Base-by-base conservation (phyloP, 257 asterid genomes). In the Cynanchum wilfordii region DNA sequence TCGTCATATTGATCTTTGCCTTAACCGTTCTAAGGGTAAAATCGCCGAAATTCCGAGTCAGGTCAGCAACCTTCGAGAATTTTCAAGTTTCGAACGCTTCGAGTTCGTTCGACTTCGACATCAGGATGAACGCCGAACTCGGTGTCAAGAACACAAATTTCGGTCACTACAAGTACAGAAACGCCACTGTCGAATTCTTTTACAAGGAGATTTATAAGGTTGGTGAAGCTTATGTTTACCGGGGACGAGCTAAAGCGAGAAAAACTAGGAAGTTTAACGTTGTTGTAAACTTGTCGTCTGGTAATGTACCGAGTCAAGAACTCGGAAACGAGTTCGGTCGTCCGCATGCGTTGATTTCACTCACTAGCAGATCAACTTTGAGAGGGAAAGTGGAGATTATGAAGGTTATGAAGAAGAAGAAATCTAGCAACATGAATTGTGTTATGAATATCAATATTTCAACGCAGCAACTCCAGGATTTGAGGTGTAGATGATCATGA, bases 331-430 rank as follows among this genome's bases (percentile, higher is more conserved):
- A 84, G 19, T 2, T 72, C 19, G 3, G 9, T 36, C 25, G 73
- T n/a, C n/a, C n/a, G 66, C 72, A 58, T n/a, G 68, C 68, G 8
- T 84, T 85, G 78, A 45, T 75, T 0, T 47, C 71, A 51, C 24
- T 87, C 17, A 79, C 36, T 33, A 60, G 86, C 56, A 58, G 69
- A 56, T 79, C 86, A 12, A 70, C 44, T 20, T 36, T 87, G 77
- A 60, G 40, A 56, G 91, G 91, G 55, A 85, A 72, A 47, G 86
- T 81, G 68, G 78, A 66, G 70, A 17, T 87, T 64, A 11, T 87
- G 13, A 47, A 56, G 22, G 60, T 88, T 12, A 58, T 85, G 66
- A 88, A 74, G 85, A 88, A 65, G 83, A 88, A 72, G 8, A 88
- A 63, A 64, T 62, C 76, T 0, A 66, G 78, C 36, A 75, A 64